Evolutionary conservation across 192 early-diverging fungal species (phyloP), one percentile per base, ranked within the genome.

Genomic region (Linnemannia elongata): DNA sequence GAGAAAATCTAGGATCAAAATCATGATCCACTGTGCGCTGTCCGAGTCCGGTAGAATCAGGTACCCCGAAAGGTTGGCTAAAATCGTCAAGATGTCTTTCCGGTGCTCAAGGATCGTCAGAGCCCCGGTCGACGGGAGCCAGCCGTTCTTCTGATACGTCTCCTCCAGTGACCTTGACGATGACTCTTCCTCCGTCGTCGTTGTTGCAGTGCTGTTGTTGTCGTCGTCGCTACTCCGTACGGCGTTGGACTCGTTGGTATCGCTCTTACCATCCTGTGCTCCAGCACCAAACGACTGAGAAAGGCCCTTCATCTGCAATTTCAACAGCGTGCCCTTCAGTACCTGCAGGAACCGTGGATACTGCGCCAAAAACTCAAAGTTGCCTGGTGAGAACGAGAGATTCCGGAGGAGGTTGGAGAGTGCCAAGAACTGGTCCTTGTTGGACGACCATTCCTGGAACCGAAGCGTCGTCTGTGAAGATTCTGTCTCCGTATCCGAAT

Each of bases 71-170:
- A 95, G 91, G 63, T 94, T 93, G 54, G 93, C 93, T 75, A 94
- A 86, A 42, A 94, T 93, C 24, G 93, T 92, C 17, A 94, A 74
- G 6, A 92, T 89, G 57, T 91, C 94, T 78, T 95, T 95, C 13
- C 94, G 90, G 63, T 92, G 90, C 68, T 94, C 94, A 27, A 95
- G 81, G 4, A 91, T 90, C 49, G 85, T 81, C 49, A 87, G 35
- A 3, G 85, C 85, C 10, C 85, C 85, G 0, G 85, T 81, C 2
- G 79, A 70, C 18, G 85, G 85, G 2, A 81, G 44, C 76, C 76
- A 77, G 63, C 66, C 71, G 9, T 69, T 42, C 8, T 33, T 24
- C 17, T 39, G 27, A 13, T 71, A 24, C 9, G 45, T 76, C 41
- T 66, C 70, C 17, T 74, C 52, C 36, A 42, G 41, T 12, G 35